These are phyloP conservation scores for Boletus tomentosulus DNA, from an alignment of 768 basidiomycete species.

Conservation along the genomic window DNA sequence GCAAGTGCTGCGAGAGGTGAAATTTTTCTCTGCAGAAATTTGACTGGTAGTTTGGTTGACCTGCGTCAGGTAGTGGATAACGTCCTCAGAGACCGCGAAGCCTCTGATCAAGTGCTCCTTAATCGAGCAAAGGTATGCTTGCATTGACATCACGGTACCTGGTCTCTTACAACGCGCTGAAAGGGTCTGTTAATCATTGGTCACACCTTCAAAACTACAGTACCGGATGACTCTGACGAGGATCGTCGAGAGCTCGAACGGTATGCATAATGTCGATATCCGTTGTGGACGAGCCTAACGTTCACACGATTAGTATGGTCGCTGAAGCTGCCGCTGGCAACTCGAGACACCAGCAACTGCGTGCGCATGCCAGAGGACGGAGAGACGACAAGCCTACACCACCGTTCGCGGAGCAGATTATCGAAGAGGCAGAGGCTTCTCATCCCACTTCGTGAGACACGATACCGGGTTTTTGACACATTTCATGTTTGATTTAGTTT, in stretches of 20 bases:
- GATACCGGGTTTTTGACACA: slow-evolving; percentile 6
- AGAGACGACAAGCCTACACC: slow-evolving; percentile 39
- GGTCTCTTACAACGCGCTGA: neutral
- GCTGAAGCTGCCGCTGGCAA: slow-evolving; percentile 80
- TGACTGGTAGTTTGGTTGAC: neutral
- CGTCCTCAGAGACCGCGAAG: slow-evolving; percentile 76
- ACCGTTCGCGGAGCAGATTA: slow-evolving; percentile 26
- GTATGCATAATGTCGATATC: slow-evolving; percentile 37
- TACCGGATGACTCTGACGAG: slow-evolving; percentile 88
- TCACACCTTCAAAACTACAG: slow-evolving; percentile 79
- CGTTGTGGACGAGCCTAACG: neutral
- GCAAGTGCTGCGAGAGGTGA: slow-evolving; percentile 76
- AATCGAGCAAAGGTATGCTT: slow-evolving; percentile 77
- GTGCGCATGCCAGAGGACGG: slow-evolving; percentile 21
- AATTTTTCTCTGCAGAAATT: slow-evolving; percentile 5
- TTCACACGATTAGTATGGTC: slow-evolving; percentile 56
- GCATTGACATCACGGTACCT: neutral
- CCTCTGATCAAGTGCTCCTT: slow-evolving; percentile 63
- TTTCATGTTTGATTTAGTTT: slow-evolving; percentile 19
- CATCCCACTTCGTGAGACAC: slow-evolving; percentile 9
- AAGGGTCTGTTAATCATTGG: slow-evolving; percentile 88
- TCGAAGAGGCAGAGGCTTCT: slow-evolving; percentile 14
- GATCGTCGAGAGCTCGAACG: slow-evolving; percentile 93
- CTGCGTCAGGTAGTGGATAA: slow-evolving; percentile 64
- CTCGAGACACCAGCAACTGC: slow-evolving; percentile 47